A percentile compares a stretch with the other conserved stretches of the same genome.
Conservation (phyloP, 2,329 filamentous ascomycete species). For the Pezicula carpinea region DNA sequence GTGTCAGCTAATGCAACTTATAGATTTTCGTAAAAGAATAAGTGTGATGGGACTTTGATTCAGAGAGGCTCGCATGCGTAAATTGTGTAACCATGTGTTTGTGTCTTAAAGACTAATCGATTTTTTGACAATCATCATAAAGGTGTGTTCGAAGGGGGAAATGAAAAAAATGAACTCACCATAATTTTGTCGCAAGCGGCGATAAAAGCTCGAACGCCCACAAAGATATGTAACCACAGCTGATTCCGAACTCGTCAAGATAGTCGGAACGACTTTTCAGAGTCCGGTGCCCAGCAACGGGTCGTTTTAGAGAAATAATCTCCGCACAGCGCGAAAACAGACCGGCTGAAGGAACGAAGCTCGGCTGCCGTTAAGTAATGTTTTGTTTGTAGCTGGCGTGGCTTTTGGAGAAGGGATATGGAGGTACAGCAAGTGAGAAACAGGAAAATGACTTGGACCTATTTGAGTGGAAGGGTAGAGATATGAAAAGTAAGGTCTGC, state of each 20-base stretch:
- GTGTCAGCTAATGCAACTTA: too few relatives aligned
- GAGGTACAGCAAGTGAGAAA: neutral
- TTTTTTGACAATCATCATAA: too few relatives aligned
- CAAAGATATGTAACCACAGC: neutral
- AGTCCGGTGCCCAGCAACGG: slow-evolving; percentile 2
- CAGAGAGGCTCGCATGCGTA: too few relatives aligned
- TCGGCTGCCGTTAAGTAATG: slow-evolving; percentile 3
- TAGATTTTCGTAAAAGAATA: too few relatives aligned
- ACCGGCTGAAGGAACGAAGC: slow-evolving; percentile 2
- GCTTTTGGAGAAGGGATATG: neutral
- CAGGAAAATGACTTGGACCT: neutral
- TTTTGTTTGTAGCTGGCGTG: slow-evolving; percentile 2
- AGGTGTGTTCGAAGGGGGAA: too few relatives aligned
- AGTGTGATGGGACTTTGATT: too few relatives aligned
- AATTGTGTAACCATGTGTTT: too few relatives aligned
- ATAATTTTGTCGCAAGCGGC: too few relatives aligned
- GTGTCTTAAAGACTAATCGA: too few relatives aligned
- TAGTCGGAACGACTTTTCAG: slow-evolving; percentile 1
- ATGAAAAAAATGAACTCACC: too few relatives aligned
- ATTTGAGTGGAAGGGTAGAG: neutral
- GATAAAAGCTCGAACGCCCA: too few relatives aligned
- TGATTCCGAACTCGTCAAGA: slow-evolving; percentile 1
- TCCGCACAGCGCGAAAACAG: slow-evolving; percentile 3
- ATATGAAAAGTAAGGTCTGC: too few relatives aligned
- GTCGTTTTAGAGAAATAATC: neutral